Evolutionary conservation across 139 green algal species (phyloP), one percentile per base, ranked within the genome.

Genomic region (Yamagishiella unicocca): DNA sequence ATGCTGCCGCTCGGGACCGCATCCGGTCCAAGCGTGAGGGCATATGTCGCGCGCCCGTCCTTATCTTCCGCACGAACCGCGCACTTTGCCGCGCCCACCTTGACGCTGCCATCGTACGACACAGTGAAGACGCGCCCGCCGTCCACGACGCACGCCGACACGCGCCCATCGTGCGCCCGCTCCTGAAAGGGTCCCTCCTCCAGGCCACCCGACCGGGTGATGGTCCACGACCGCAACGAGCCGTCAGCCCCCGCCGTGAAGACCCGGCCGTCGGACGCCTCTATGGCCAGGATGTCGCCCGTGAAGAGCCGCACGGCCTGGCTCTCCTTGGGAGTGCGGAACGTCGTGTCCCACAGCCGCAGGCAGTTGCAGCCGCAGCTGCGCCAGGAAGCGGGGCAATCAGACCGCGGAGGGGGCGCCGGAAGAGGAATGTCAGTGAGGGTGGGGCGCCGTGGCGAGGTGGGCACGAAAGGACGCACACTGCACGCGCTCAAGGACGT

Each of bases 251-350:
- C 92, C 29, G 33, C 90, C 1, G 93, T 92, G 84, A 93, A 97
- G 19, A 97, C 87, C 27, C 37, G 64, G 45, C 86, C 80, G 42
- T 86, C 84, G n/a, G 45, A 55, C 2, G 91, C 90, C 27, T 87
- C 90, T 2, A 97, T 88, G 9, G 81, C 87, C 55, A 96, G 87
- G 85, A 97, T 97, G 90, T 97, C 95, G 5, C 95, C 95, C 27
- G 87, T 95, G 62, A 94, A 92, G 29, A 95, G 84, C 40, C 74
- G 90, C 64, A 91, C 85, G 4, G 84, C 87, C 35, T 74, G 46
- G n/a, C 93, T 73, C 71, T 94, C 85, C 66, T 94, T 93, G 66
- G 95, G 95, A 19, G 95, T 90, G 4, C 94, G 87, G 53, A 91
- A 94, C 0, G 89, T 88, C 82, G 93, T 89, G 83, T 97, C 95